Evolutionary conservation across 176 grass and related monocot genomes (phyloP), one percentile per base, ranked within the genome.

Genomic region (Tuctoria greenei): DNA sequence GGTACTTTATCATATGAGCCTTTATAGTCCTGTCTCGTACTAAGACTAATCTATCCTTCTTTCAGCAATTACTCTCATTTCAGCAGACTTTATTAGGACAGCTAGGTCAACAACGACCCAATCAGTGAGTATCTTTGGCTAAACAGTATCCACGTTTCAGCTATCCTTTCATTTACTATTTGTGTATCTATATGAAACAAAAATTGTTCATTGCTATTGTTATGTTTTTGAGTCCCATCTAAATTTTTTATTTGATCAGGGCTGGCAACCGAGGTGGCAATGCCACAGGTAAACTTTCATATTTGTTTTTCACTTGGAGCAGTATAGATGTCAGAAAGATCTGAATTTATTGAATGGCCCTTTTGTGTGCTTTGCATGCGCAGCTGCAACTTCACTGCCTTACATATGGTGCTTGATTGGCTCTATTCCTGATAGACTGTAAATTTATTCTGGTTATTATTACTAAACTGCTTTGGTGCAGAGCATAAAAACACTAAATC

Each of bases 31-130:
- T 28, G 66, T 59, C 18, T 59, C 10, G 24, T 56, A 38, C 23
- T 46, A 46, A 56, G 5, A 68, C 57, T 80, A 71, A 77, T 20
- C 61, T 16, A 37, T 75, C 61, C 55, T 81, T 80, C 7, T 62
- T 61, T 50, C 77, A 98, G 95, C 91, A 94, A 94, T 67, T 98
- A 62, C 74, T 98, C 71, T 83, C 88, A 41, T 92, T 94, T 64
- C 91, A 93, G 76, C 95, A 90, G 68, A 82, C 84, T 71, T 54
- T 92, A 25, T 87, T 82, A 54, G 80, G 88, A 18, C 91, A 90
- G 60, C 79, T 92, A 79, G 84, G 91, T 61, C 91, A 73, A 45
- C 79, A 78, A 26, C 91, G 85, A 79, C 47, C 95, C 69, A 89
- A 45, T 76, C 82, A 70, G 95, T 98, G 73, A 98, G 95, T 90